Conservation (phyloP, 306 rosid genomes). For the Clitoria ternatea region DNA sequence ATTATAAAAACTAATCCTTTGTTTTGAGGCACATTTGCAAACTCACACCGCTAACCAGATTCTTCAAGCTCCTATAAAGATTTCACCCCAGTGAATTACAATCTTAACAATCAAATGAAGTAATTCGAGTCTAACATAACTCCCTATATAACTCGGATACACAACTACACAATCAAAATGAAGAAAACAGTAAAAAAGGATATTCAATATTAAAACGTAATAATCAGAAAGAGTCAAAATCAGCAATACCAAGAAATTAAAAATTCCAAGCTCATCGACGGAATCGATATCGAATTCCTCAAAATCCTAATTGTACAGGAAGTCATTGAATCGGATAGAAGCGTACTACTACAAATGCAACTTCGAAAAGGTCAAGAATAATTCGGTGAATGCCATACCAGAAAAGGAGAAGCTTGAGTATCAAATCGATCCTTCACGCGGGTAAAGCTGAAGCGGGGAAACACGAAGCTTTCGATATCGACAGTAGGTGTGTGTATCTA, state of each 20-base stretch:
- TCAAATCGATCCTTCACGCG: conserved; percentile 18
- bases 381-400: conserved; percentile 26
- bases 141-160: not conserved
- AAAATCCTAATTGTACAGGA: conserved; percentile 22
- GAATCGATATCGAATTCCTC: conserved; percentile 4
- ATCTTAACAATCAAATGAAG: not conserved
- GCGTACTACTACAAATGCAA: not conserved
- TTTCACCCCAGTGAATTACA: conserved; percentile 24
- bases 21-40: not conserved
- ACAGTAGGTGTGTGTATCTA: conserved; percentile 13
- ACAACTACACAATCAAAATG: not conserved
- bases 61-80: conserved; percentile 18
- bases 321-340: not conserved
- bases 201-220: not conserved
- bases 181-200: not conserved
- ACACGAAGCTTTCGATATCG: not conserved
- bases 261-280: conserved; percentile 6
- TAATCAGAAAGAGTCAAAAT: not conserved
- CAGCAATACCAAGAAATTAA: not conserved
- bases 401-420: conserved; percentile 1
- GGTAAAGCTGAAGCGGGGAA: conserved; percentile 5
- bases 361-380: not conserved
- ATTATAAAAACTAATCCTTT: conserved; percentile 1
- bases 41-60: conserved; percentile 10
- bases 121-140: not conserved